Evolutionary conservation across 768 basidiomycete species (phyloP).

Genomic region (Leccinum uliginosum): DNA sequence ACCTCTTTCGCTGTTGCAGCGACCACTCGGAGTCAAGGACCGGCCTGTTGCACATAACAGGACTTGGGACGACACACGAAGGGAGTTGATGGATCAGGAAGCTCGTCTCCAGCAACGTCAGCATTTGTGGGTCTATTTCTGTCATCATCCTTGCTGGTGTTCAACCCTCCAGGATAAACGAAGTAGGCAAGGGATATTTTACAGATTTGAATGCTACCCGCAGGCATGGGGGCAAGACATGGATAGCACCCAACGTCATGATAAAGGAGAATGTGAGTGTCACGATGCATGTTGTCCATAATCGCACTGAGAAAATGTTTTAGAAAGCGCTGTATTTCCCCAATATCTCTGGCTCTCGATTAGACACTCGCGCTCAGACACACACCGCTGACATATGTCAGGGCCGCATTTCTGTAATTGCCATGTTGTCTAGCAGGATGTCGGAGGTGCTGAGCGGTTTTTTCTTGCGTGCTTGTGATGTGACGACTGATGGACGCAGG

Average conservation of each 20-base stretch:
- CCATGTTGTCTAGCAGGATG: constrained; percentile 80
- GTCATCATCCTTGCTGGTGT: background rate
- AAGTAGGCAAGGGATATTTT: constrained; percentile 81
- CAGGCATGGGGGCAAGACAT: constrained; percentile 87
- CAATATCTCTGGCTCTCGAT: constrained; percentile 68
- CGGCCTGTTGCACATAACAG: constrained; percentile 57
- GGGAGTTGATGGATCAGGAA: constrained; percentile 70
- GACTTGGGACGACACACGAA: constrained; percentile 57
- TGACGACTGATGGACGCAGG: constrained; percentile 36
- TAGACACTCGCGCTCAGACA: constrained; percentile 50
- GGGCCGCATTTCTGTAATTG: constrained; percentile 73
- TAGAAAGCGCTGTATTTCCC: constrained; percentile 94
- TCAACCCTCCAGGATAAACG: constrained; percentile 43
- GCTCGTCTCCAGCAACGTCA: constrained; percentile 64
- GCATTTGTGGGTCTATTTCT: constrained; percentile 41
- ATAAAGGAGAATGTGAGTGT: constrained; percentile 83
- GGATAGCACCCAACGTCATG: constrained; percentile 85
- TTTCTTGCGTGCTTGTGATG: background rate
- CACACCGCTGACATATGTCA: constrained; percentile 77
- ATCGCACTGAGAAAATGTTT: background rate
- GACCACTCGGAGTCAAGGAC: constrained; percentile 75
- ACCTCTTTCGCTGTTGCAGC: constrained; percentile 40
- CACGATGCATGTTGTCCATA: background rate
- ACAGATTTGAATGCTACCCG: constrained; percentile 79
- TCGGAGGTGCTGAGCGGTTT: constrained; percentile 60